A percentile compares a stretch with the other conserved stretches of the same genome.
Evolutionary conservation across 345 rosid species (phyloP).

Genomic region (Hirschfeldia incana): DNA sequence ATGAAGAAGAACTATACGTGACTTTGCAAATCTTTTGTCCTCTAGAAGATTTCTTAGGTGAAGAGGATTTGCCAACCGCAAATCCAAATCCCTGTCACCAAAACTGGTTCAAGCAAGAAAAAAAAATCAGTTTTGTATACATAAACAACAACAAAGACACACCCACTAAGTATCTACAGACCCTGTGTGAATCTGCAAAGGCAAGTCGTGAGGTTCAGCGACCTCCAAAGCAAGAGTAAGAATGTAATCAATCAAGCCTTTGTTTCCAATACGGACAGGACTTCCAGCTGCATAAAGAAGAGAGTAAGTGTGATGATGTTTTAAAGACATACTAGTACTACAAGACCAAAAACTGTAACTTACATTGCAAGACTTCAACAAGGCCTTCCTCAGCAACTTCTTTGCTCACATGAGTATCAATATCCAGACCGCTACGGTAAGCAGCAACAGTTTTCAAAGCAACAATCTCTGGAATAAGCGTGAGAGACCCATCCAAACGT

Average conservation of each 20-base stretch:
- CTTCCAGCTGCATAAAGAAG: constrained; percentile 57
- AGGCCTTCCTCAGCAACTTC: constrained; percentile 81
- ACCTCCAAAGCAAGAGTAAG: constrained; percentile 64
- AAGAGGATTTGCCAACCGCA: constrained; percentile 85
- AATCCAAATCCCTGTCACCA: constrained; percentile 94
- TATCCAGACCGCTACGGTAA: constrained; percentile 85
- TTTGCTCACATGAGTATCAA: constrained; percentile 56
- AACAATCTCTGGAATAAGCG: constrained; percentile 59
- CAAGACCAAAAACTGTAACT: neutral
- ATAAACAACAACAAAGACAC: neutral
- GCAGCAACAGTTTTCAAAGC: constrained; percentile 91
- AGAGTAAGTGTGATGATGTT: constrained; percentile 15
- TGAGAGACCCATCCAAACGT: constrained; percentile 23
- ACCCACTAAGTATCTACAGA: constrained; percentile 35
- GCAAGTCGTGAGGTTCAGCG: constrained; percentile 63
- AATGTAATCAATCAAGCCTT: constrained; percentile 79
- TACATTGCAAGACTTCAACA: constrained; percentile 56
- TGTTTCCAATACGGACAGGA: constrained; percentile 66
- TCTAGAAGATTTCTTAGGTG: constrained; percentile 76
- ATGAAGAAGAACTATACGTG: constrained; percentile 82
- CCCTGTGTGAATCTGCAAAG: constrained; percentile 98
- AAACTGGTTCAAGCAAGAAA: constrained; percentile 44
- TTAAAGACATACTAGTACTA: neutral
- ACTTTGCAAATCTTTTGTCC: constrained; percentile 69
- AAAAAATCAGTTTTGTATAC: neutral